Evolutionary conservation across 2,329 filamentous ascomycete species (phyloP), one percentile per base, ranked within the genome.

Genomic region (Exophiala viscosa): DNA sequence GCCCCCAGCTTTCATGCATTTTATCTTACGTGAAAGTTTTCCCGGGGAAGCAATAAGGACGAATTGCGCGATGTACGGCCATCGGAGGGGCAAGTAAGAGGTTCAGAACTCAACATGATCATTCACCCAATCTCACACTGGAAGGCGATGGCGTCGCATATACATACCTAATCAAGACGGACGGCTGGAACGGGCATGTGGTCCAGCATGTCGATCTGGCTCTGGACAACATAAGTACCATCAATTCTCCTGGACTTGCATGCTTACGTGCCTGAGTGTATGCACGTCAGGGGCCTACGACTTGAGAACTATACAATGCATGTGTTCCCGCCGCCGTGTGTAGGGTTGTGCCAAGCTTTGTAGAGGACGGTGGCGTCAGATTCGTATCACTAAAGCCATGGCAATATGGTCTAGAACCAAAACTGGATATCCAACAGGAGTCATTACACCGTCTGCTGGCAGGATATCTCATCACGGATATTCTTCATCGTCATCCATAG

Each of bases 401-500:
- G 23, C 8, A 28, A 28, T 7, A 28, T 5, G 23, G 23, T 28
- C 23, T 28, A 28, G 23, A 28, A 5, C 5, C 23, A 28, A 7
- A 28, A 5, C 23, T 5, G 23, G 8, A 28, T 28, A 45, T 45
- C 43, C 43, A 31, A 35, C n/a, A 35, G 18, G 5, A 15, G 4
- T n/a, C n/a, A 38, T 38, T n/a, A 17, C 15, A 38, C 5, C 34
- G 10, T 17, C 11, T 32, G 14, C 20, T 31, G 15, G 5, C 11
- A 14, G 31, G 17, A 8, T 15, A 44, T 1, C 8, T 28, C 3
- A 11, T 54, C 18, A 57, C 9, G 54, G 54, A 31, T 53, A 57
- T 31, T 57, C 54, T 6, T 58, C 56, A 5, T 59, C 52, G 2
- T 61, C 59, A 45, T 57, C 59, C 8, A 45, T 54, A n/a, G 48